A percentile compares a stretch with the other conserved stretches of the same genome.
phyloP scores from a whole-genome alignment of 2,329 filamentous ascomycete genomes.

The Nigrograna mackinnonii region DNA sequence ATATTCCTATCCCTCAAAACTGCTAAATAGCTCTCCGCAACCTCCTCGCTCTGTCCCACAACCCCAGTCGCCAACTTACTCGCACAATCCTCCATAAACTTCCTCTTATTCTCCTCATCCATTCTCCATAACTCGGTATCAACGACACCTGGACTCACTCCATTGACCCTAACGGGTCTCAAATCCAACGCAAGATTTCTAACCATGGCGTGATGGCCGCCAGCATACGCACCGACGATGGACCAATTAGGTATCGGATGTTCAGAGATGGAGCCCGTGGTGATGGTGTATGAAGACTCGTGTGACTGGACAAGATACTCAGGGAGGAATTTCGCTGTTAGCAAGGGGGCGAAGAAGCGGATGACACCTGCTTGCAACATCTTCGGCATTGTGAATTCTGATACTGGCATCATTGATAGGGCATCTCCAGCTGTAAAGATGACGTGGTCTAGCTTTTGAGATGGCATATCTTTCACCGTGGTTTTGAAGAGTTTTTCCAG shows the following conservation, averaged over 20 bases:
- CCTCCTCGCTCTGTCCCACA: conserved; percentile 31
- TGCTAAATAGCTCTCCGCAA: conserved; percentile 52
- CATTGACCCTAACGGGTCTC: conserved; percentile 66
- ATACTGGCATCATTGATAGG: conserved; percentile 45
- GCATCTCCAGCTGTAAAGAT: conserved; percentile 60
- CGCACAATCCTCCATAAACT: conserved; percentile 21
- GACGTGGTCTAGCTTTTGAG: conserved; percentile 56
- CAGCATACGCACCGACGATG: conserved; percentile 52
- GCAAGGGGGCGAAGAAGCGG: conserved; percentile 54
- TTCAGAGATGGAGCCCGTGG: conserved; percentile 56
- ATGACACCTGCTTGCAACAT: conserved; percentile 52
- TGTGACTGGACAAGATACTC: conserved; percentile 47
- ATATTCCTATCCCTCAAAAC: conserved; percentile 52
- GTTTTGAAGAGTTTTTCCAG: conserved; percentile 51
- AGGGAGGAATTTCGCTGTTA: conserved; percentile 56
- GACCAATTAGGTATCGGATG: conserved; percentile 58
- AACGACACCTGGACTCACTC: conserved; percentile 60
- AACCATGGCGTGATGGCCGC: conserved; percentile 57
- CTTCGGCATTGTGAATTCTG: conserved; percentile 45
- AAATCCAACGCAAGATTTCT: conserved; percentile 65
- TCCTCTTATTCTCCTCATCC: conserved; percentile 27
- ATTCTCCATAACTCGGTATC: conserved; percentile 46
- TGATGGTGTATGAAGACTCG: conserved; percentile 58
- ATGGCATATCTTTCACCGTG: conserved; percentile 29
- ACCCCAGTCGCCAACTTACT: conserved; percentile 27